A percentile compares a stretch with the other conserved stretches of the same genome.
Evolutionary conservation across 139 green algal species (phyloP).

Genomic region (Microglena sp.): DNA sequence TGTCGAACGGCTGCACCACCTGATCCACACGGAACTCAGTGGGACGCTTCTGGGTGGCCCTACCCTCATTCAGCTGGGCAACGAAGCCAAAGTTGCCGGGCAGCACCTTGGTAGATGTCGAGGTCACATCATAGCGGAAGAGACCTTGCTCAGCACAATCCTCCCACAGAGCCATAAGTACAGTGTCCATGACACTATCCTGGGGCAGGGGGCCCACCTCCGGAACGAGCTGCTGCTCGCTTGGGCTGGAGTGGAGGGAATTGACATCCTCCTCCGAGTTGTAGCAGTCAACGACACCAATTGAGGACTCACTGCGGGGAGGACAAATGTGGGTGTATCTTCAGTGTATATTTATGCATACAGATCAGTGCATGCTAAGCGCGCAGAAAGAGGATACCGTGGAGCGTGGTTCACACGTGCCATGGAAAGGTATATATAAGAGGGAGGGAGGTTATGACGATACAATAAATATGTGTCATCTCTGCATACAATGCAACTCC

Average conservation of each 20-base stretch:
- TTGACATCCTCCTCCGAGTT: background rate
- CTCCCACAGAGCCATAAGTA: conserved; percentile 69
- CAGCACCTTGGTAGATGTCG: conserved; percentile 76
- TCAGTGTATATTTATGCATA: too few relatives aligned
- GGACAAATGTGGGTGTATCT: background rate
- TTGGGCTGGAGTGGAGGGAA: background rate
- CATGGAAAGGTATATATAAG: too few relatives aligned
- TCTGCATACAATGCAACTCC: too few relatives aligned
- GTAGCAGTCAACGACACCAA: background rate
- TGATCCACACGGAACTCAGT: conserved; percentile 92
- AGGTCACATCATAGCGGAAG: conserved; percentile 81
- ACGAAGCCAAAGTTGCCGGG: conserved; percentile 71
- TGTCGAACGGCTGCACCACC: conserved; percentile 82
- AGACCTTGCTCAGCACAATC: conserved; percentile 27
- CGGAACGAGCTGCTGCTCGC: background rate
- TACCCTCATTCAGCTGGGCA: conserved; percentile 89
- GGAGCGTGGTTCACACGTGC: too few relatives aligned
- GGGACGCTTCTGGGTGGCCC: conserved; percentile 88
- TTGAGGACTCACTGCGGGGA: background rate
- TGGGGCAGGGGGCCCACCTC: too few relatives aligned
- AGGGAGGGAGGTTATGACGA: too few relatives aligned
- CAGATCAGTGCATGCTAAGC: too few relatives aligned
- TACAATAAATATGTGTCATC: too few relatives aligned
- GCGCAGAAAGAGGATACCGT: too few relatives aligned
- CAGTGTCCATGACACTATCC: background rate